Percentiles rank a stretch among this genome's conserved stretches.
Evolutionary conservation across 352 stramenopile species (phyloP).

Genomic region (Thraustotheca clavata): DNA sequence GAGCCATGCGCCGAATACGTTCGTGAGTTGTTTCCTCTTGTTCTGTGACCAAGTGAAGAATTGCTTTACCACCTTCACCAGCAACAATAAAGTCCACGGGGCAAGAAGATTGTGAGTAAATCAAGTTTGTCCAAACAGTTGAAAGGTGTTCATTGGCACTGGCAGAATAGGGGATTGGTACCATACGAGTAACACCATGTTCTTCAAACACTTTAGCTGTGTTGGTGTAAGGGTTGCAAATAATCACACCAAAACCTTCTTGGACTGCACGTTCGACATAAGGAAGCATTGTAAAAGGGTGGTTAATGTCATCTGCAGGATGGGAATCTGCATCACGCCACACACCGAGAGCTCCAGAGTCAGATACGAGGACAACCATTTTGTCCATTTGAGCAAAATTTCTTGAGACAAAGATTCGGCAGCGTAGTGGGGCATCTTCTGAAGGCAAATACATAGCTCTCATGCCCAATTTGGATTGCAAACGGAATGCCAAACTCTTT

Average conservation of each 20-base stretch:
- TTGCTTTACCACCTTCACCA: neutral
- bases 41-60: neutral
- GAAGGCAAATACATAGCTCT: slow-evolving; percentile 15
- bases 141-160: slow-evolving; percentile 11
- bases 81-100: slow-evolving; percentile 11
- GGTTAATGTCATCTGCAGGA: neutral
- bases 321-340: slow-evolving; percentile 6
- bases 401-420: slow-evolving; percentile 17
- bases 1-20: slow-evolving; percentile 8
- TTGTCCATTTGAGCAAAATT: slow-evolving; percentile 1
- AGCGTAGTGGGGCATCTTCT: neutral
- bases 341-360: slow-evolving; percentile 6
- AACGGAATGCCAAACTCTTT: neutral
- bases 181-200: neutral
- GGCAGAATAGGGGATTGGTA: slow-evolving; percentile 15
- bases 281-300: slow-evolving; percentile 21
- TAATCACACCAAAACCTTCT: slow-evolving; percentile 14
- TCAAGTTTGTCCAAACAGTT: slow-evolving; percentile 11
- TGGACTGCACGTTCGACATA: slow-evolving; percentile 15
- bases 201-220: slow-evolving; percentile 8
- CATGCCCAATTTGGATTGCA: slow-evolving; percentile 3
- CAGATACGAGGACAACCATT: slow-evolving; percentile 13
- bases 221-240: slow-evolving; percentile 21
- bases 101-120: neutral
- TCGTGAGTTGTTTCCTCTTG: slow-evolving; percentile 12